These are phyloP conservation scores for Cystoderma amianthinum DNA, from an alignment of 768 basidiomycete genomes.

Conservation along the genomic window DNA sequence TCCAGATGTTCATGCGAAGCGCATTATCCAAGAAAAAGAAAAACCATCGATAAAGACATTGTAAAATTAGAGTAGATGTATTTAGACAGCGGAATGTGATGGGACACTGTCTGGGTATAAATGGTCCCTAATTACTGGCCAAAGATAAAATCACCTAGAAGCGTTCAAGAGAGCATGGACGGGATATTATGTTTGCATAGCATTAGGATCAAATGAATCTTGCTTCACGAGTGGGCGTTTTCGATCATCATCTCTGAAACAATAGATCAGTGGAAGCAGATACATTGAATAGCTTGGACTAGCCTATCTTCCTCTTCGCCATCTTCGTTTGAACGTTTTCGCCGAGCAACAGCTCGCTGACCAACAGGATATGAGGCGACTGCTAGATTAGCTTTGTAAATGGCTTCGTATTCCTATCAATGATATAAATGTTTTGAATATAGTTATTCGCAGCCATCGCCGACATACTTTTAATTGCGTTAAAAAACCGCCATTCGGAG, in stretches of 20 bases:
- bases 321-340: slow-evolving; percentile 74
- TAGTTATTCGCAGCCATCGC: neutral
- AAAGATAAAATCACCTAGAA: no score
- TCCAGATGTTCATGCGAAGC: slow-evolving; percentile 77
- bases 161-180: no score
- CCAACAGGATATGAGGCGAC: slow-evolving; percentile 50
- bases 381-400: slow-evolving; percentile 74
- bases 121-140: no score
- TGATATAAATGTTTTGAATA: slow-evolving; percentile 1
- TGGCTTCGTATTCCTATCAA: slow-evolving; percentile 84
- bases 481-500: slow-evolving; percentile 86
- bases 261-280: slow-evolving; percentile 2
- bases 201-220: slow-evolving; percentile 32
- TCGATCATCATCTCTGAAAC: slow-evolving; percentile 34
- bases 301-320: slow-evolving; percentile 48
- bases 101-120: no score
- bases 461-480: slow-evolving; percentile 79
- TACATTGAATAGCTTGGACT: slow-evolving; percentile 3
- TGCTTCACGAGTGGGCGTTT: slow-evolving; percentile 37
- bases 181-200: slow-evolving; percentile 47
- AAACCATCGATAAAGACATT: slow-evolving; percentile 76
- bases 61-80: no score
- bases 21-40: slow-evolving; percentile 76
- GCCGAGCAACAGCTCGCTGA: slow-evolving; percentile 39
- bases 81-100: no score